Evolutionary conservation across 2,329 filamentous ascomycete species (phyloP).

Genomic region (Microsporum canis): DNA sequence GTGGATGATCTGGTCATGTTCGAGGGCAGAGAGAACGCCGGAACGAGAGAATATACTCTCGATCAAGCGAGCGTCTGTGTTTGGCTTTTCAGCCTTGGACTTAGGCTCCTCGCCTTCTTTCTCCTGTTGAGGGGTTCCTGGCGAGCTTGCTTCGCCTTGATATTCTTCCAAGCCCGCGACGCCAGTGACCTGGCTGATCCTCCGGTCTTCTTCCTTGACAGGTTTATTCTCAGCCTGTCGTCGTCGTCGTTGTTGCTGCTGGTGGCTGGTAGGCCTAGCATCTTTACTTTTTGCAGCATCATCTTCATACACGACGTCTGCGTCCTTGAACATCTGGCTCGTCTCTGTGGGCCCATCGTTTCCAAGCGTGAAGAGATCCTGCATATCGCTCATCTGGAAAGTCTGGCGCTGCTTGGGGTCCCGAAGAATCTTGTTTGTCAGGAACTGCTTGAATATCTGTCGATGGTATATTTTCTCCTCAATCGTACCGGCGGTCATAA

Average conservation of each 20-base stretch:
- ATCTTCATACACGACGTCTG: constrained; percentile 57
- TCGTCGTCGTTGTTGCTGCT: constrained; percentile 3
- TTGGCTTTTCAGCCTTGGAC: constrained; percentile 11
- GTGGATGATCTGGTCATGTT: constrained; percentile 84
- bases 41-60: constrained; percentile 79
- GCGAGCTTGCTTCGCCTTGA: constrained; percentile 34
- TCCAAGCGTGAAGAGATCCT: constrained; percentile 79
- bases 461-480: constrained; percentile 99
- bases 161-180: constrained; percentile 57
- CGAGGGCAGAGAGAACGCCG: constrained; percentile 78
- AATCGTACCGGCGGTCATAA: constrained; percentile 97
- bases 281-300: constrained; percentile 16
- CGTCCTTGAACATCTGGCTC: constrained; percentile 74
- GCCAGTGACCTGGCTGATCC: constrained; percentile 46
- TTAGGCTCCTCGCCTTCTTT: constrained; percentile 15
- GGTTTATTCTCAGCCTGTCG: constrained; percentile 15
- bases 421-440: constrained; percentile 90
- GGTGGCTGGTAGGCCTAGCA: background rate
- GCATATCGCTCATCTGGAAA: constrained; percentile 79
- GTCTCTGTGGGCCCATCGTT: constrained; percentile 66
- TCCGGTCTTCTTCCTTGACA: constrained; percentile 26
- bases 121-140: constrained; percentile 16
- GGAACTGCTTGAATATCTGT: constrained; percentile 96
- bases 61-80: constrained; percentile 64
- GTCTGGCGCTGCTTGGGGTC: constrained; percentile 88